Evolutionary conservation across 2,329 filamentous ascomycete species (phyloP).

Genomic region (Diaporthe australafricana): DNA sequence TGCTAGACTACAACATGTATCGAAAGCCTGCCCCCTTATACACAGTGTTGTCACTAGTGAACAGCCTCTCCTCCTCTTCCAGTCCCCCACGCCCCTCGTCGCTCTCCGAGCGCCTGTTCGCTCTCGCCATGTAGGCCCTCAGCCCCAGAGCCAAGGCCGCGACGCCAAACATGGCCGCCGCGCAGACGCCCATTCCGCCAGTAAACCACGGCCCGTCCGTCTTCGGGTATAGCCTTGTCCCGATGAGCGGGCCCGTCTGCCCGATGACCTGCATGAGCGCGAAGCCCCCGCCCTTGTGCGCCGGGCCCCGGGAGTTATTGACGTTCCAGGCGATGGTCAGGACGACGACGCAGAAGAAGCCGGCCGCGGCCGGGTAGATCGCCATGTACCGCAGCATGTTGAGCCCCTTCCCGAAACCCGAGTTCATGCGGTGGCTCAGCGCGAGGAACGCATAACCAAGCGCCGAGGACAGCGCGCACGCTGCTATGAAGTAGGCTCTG

Average conservation of each 20-base stretch:
- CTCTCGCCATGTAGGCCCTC: conserved; percentile 62
- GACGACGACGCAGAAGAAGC: conserved; percentile 87
- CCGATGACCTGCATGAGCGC: conserved; percentile 85
- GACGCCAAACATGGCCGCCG: conserved; percentile 71
- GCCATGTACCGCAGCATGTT: conserved; percentile 73
- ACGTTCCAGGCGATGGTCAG: conserved; percentile 89
- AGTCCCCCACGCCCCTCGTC: conserved; percentile 42
- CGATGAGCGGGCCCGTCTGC: conserved; percentile 81
- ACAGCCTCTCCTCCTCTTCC: conserved; percentile 55
- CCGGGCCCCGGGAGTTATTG: conserved; percentile 77
- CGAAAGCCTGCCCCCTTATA: conserved; percentile 50
- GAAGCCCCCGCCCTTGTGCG: conserved; percentile 79
- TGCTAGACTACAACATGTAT: conserved; percentile 60
- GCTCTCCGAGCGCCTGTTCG: conserved; percentile 61
- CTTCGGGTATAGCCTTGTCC: conserved; percentile 73
- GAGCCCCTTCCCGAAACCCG: conserved; percentile 37
- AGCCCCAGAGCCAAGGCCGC: conserved; percentile 65
- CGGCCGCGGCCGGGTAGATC: conserved; percentile 81
- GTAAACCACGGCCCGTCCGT: conserved; percentile 71
- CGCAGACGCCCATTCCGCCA: conserved; percentile 72
- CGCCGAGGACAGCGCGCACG: conserved; percentile 75
- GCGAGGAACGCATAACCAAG: conserved; percentile 70
- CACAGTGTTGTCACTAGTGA: conserved; percentile 44
- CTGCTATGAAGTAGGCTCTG: conserved; percentile 74
- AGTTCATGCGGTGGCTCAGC: conserved; percentile 67